A percentile compares a stretch with the other conserved stretches of the same genome.
Conservation (phyloP, 1,139 yeast species). For the Hansenula sp. region DNA sequence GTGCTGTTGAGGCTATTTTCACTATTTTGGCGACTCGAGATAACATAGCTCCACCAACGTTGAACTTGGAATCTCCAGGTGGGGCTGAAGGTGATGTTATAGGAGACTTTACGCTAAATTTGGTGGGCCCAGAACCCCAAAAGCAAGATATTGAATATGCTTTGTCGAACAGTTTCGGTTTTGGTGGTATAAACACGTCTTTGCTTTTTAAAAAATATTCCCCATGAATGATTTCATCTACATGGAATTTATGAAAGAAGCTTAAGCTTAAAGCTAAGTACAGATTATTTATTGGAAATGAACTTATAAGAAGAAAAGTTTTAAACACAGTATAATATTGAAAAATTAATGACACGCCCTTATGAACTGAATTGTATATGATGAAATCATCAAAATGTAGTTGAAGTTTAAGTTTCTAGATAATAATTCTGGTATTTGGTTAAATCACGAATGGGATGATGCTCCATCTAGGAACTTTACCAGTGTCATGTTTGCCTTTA, state of each 20-base stretch:
- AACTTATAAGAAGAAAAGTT: too few species aligned
- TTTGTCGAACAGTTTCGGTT: slow-evolving; percentile 88
- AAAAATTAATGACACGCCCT: too few species aligned
- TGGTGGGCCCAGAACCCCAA: slow-evolving; percentile 46
- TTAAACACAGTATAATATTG: too few species aligned
- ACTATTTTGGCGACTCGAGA: slow-evolving; percentile 63
- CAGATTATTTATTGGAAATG: too few species aligned
- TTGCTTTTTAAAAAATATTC: slow-evolving; percentile 41
- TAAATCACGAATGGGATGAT: slow-evolving; percentile 38
- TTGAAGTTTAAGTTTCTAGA: too few species aligned
- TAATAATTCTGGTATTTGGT: too few species aligned
- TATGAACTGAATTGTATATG: too few species aligned
- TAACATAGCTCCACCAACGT: slow-evolving; percentile 70
- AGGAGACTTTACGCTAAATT: slow-evolving; percentile 51
- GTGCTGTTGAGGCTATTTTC: slow-evolving; percentile 86
- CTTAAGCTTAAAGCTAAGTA: too few species aligned
- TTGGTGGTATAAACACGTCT: slow-evolving; percentile 94
- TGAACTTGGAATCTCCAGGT: slow-evolving; percentile 60
- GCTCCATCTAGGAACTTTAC: slow-evolving; percentile 26
- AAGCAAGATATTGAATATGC: slow-evolving; percentile 49
- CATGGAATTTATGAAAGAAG: too few species aligned
- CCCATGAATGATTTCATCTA: neutral
- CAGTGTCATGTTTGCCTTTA: slow-evolving; percentile 22
- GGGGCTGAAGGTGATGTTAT: slow-evolving; percentile 36
- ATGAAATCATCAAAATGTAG: too few species aligned